Percentiles rank a stretch among this genome's conserved stretches.
Evolutionary conservation across 805 yeast species (phyloP).

Genomic region (Candida dendrica): DNA sequence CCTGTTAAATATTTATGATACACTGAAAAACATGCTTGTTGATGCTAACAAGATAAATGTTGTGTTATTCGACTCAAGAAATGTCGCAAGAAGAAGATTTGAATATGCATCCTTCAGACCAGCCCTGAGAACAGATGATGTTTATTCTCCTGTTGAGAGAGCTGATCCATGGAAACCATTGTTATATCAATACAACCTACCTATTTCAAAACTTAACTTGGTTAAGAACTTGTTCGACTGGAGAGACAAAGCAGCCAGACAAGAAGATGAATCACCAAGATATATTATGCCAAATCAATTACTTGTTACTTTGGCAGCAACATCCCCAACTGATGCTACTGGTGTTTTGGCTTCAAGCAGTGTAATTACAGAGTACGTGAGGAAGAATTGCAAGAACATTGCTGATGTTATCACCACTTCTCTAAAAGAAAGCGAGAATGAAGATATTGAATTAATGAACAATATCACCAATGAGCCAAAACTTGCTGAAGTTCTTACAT

Average conservation of each 20-base stretch:
- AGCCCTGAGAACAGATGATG: slow-evolving; percentile 19
- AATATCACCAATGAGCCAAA: background rate
- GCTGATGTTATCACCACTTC: slow-evolving; percentile 44
- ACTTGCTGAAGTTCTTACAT: background rate
- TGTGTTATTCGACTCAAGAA: slow-evolving; percentile 69
- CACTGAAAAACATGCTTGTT: slow-evolving; percentile 56
- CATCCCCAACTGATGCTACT: slow-evolving; percentile 50
- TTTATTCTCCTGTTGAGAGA: slow-evolving; percentile 44
- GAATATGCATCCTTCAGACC: slow-evolving; percentile 70
- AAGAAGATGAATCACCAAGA: slow-evolving; percentile 76
- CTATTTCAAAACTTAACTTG: slow-evolving; percentile 43
- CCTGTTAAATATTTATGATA: slow-evolving; percentile 71
- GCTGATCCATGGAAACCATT: slow-evolving; percentile 62
- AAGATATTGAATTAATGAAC: background rate
- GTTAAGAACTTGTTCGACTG: slow-evolving; percentile 63
- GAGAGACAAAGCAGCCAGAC: slow-evolving; percentile 76
- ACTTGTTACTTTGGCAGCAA: slow-evolving; percentile 51
- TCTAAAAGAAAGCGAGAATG: slow-evolving; percentile 11
- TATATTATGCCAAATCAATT: slow-evolving; percentile 80
- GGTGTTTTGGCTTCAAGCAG: slow-evolving; percentile 44
- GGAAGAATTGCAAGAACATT: slow-evolving; percentile 49
- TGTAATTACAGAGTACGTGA: slow-evolving; percentile 45
- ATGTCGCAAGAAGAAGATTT: slow-evolving; percentile 73
- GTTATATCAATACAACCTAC: slow-evolving; percentile 59
- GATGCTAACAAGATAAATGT: slow-evolving; percentile 42